Evolutionary conservation across 495 filamentous ascomycete species (phyloP), one percentile per base, ranked within the genome.

Genomic region (Arthonia radiata): DNA sequence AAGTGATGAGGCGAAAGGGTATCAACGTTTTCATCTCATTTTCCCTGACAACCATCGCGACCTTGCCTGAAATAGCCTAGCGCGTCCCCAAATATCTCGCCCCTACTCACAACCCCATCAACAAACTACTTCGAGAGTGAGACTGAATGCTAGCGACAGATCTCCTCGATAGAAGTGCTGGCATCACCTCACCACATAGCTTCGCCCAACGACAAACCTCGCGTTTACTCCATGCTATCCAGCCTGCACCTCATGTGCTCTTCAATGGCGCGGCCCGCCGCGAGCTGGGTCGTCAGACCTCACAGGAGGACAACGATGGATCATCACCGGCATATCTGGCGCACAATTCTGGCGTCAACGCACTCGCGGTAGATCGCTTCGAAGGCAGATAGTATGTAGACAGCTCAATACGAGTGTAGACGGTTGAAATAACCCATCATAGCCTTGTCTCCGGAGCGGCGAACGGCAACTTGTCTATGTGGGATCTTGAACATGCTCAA

Each of bases 361-460:
- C 71, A 24, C 48, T 89, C 18, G 64, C 67, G 0, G 58, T 86
- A 16, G 76, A 91, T 41, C 54, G 60, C 13, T 72, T 80, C 37
- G 76, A 81, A 23, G 72, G 74, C 9, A 58, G 67, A 48, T 69
- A 77, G 70, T 77, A 48, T 38, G 70, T 49, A 9, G 13, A 8
- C 16, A 18, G 11, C 8, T 12, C 23, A 19, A 11, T 17, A 4
- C n/a, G n/a, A n/a, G n/a, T 19, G 11, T 8, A 23, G 12, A 17
- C 18, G 9, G 7, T 18, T 23, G 4, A 3, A 23, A 38, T 38
- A 31, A 38, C 21, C 18, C 26, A 23, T 16, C 13, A 13, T 33
- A 80, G 73, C 40, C 57, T 92, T 36, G 50, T 90, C 9, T 86
- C 82, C 14, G 82, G 75, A 3, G 78, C 79, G 15, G 66, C 73